phyloP scores from a whole-genome alignment of 2,329 filamentous ascomycete genomes.

The Rosellinia necatrix region DNA sequence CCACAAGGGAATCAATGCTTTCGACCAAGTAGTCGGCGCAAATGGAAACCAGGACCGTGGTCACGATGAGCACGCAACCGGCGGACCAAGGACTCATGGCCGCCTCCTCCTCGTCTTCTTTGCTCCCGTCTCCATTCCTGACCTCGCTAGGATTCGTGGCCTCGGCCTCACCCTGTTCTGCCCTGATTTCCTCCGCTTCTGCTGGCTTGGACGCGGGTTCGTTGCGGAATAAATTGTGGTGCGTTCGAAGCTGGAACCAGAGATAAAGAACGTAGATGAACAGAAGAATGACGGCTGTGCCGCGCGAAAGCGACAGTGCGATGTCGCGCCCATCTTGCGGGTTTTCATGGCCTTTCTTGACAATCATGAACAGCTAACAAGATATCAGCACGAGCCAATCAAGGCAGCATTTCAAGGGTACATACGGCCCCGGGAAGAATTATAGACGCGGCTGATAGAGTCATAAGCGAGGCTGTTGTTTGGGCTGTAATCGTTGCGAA shows the following conservation, averaged over 20 bases:
- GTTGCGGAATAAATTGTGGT: constrained; percentile 71
- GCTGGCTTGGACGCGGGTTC: constrained; percentile 33
- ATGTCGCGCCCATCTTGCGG: constrained; percentile 53
- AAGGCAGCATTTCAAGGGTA: neutral
- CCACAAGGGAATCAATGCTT: constrained; percentile 74
- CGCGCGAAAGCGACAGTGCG: constrained; percentile 73
- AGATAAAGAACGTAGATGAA: constrained; percentile 77
- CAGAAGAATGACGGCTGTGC: constrained; percentile 76
- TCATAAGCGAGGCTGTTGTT: constrained; percentile 76
- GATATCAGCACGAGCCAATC: constrained; percentile 27
- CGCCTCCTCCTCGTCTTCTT: constrained; percentile 44
- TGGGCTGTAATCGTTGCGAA: constrained; percentile 80
- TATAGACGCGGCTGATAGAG: constrained; percentile 74
- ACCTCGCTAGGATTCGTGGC: constrained; percentile 35
- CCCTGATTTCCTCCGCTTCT: constrained; percentile 17
- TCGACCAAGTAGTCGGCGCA: constrained; percentile 80
- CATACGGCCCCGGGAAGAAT: constrained; percentile 75
- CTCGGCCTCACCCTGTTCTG: neutral
- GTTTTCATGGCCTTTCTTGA: constrained; percentile 47
- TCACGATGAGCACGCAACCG: constrained; percentile 66
- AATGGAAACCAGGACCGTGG: constrained; percentile 71
- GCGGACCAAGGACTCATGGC: constrained; percentile 68
- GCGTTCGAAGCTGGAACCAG: constrained; percentile 76
- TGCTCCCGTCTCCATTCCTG: constrained; percentile 48
- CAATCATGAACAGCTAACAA: constrained; percentile 66